Evolutionary conservation across 495 filamentous ascomycete species (phyloP).

Genomic region (Aspergillus affinis): DNA sequence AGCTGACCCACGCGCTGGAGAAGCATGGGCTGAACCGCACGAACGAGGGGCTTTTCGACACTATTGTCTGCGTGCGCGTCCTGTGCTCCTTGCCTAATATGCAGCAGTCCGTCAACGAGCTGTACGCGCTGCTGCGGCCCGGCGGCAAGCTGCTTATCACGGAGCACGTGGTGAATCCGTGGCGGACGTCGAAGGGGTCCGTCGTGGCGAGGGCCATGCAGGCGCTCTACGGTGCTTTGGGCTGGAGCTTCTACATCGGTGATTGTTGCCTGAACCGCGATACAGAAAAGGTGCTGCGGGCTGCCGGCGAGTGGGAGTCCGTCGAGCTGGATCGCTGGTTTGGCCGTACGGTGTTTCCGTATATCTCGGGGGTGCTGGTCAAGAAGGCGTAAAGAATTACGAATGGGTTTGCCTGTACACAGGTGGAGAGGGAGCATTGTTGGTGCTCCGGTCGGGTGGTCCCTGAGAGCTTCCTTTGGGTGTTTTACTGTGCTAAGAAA

Average conservation of each 20-base stretch:
- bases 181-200: slow-evolving; percentile 45
- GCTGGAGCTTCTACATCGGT: slow-evolving; percentile 52
- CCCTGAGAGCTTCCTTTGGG: not conserved
- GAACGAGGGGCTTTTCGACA: slow-evolving; percentile 57
- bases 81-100: slow-evolving; percentile 71
- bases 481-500: not conserved
- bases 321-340: slow-evolving; percentile 52
- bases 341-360: slow-evolving; percentile 51
- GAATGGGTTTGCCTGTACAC: not conserved
- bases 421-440: not conserved
- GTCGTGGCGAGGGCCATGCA: slow-evolving; percentile 49
- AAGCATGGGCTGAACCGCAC: slow-evolving; percentile 39
- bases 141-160: slow-evolving; percentile 68
- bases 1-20: slow-evolving; percentile 35
- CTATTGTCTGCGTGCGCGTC: slow-evolving; percentile 66
- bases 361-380: slow-evolving; percentile 54
- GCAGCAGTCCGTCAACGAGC: slow-evolving; percentile 50
- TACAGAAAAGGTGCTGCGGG: slow-evolving; percentile 50
- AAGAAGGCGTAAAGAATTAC: slow-evolving; percentile 32
- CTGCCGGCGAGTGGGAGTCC: slow-evolving; percentile 56
- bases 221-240: slow-evolving; percentile 31
- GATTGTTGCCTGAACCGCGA: slow-evolving; percentile 59
- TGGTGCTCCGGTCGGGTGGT: not conserved
- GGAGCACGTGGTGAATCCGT: slow-evolving; percentile 64
- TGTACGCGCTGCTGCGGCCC: slow-evolving; percentile 64